These are phyloP conservation scores for Citrus australasica DNA, from an alignment of 345 rosid species.

Conservation along the genomic window DNA sequence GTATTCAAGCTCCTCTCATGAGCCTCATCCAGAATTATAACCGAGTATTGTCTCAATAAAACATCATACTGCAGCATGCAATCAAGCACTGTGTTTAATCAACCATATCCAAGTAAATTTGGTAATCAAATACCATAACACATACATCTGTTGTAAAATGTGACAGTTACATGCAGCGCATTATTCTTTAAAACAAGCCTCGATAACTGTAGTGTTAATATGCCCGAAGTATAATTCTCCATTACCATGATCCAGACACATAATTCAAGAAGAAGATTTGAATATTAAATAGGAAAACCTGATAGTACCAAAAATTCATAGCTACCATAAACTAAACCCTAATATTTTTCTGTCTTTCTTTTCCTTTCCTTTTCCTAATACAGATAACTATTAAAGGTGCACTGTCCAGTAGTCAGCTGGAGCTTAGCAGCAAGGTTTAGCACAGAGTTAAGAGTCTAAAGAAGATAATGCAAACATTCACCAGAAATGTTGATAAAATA, in stretches of 20 bases:
- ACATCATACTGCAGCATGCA: slow-evolving; percentile 64
- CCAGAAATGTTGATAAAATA: neutral
- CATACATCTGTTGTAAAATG: neutral
- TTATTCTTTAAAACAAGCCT: neutral
- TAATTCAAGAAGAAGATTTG: neutral
- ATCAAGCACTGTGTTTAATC: neutral
- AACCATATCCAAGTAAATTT: neutral
- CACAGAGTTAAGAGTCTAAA: neutral
- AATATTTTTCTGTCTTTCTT: neutral
- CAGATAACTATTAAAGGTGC: neutral
- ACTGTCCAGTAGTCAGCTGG: neutral
- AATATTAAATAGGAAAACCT: neutral
- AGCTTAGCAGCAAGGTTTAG: neutral
- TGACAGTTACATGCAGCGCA: neutral
- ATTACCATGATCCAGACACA: neutral
- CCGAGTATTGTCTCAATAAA: slow-evolving; percentile 75
- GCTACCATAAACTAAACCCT: neutral
- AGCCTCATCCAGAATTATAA: slow-evolving; percentile 86
- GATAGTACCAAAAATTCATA: neutral
- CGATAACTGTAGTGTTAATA: neutral
- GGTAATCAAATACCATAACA: neutral
- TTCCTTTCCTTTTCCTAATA: neutral
- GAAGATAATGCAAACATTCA: neutral
- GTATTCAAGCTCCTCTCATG: slow-evolving; percentile 96
- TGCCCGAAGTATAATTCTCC: neutral